Evolutionary conservation across 2,329 filamentous ascomycete species (phyloP).

Genomic region (Septoria petroselini): DNA sequence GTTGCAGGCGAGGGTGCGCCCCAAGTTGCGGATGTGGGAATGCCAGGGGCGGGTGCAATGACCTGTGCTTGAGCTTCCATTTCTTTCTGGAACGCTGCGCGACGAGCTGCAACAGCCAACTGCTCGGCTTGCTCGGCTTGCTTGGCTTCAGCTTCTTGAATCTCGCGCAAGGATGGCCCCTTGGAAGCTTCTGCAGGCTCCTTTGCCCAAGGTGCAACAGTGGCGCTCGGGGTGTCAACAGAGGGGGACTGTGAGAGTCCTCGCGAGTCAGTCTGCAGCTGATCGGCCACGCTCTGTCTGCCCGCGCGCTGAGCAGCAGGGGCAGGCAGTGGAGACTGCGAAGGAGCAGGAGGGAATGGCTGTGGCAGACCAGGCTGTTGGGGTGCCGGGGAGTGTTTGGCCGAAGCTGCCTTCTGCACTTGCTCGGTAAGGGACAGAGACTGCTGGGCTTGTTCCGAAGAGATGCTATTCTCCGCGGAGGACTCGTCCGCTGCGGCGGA

Average conservation of each 20-base stretch:
- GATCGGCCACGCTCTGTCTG: slow-evolving; percentile 77
- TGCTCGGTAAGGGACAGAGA: slow-evolving; percentile 75
- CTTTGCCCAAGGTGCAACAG: slow-evolving; percentile 92
- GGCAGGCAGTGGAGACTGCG: slow-evolving; percentile 78
- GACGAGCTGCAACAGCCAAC: slow-evolving; percentile 70
- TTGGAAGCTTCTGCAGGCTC: slow-evolving; percentile 70
- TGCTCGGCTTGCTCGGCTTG: slow-evolving; percentile 89
- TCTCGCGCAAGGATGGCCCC: slow-evolving; percentile 90
- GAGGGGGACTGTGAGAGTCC: slow-evolving; percentile 77
- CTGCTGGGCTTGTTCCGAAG: slow-evolving; percentile 43
- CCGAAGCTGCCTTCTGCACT: slow-evolving; percentile 70
- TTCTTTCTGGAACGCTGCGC: slow-evolving; percentile 77
- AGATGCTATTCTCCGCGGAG: slow-evolving; percentile 26
- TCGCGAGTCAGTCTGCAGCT: slow-evolving; percentile 60
- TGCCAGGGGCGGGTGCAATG: slow-evolving; percentile 58
- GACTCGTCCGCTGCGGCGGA: slow-evolving; percentile 10
- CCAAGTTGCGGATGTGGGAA: slow-evolving; percentile 89
- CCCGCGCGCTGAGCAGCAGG: slow-evolving; percentile 78
- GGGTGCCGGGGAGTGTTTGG: slow-evolving; percentile 55
- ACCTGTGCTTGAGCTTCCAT: slow-evolving; percentile 60
- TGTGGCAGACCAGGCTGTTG: slow-evolving; percentile 65
- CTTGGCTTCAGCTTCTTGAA: slow-evolving; percentile 90
- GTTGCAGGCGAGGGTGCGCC: slow-evolving; percentile 69
- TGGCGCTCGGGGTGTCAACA: slow-evolving; percentile 62
- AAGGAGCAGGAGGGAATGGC: slow-evolving; percentile 68